A percentile compares a stretch with the other conserved stretches of the same genome.
Evolutionary conservation across 768 basidiomycete species (phyloP).

Genomic region (Naganishia kalamii): DNA sequence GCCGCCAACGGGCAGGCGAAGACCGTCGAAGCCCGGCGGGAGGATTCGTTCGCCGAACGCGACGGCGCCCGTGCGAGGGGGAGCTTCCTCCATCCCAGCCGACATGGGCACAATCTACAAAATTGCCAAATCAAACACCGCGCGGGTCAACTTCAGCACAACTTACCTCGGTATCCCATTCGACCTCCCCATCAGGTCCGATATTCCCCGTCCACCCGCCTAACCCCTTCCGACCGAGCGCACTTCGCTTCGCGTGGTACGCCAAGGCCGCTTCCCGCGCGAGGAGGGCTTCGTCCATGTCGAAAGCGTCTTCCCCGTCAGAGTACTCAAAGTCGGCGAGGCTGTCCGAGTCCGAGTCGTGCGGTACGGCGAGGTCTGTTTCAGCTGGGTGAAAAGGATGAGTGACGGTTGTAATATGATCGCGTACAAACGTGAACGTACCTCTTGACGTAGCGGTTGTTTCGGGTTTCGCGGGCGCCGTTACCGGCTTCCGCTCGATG

Average conservation of each 20-base stretch:
- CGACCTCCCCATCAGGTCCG: slow-evolving; percentile 16
- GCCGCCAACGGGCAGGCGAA: not conserved
- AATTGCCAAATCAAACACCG: not conserved
- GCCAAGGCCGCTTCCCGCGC: slow-evolving; percentile 24
- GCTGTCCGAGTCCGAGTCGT: slow-evolving; percentile 8
- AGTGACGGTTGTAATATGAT: too few relatives aligned
- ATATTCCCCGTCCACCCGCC: slow-evolving; percentile 25
- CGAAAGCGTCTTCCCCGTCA: slow-evolving; percentile 21
- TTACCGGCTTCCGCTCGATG: not conserved
- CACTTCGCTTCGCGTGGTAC: slow-evolving; percentile 23
- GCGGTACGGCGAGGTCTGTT: too few relatives aligned
- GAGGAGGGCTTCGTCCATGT: slow-evolving; percentile 23
- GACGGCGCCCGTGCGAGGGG: not conserved
- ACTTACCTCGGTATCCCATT: slow-evolving; percentile 22
- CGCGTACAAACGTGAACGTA: too few relatives aligned
- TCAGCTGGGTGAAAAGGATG: too few relatives aligned
- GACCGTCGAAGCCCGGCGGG: slow-evolving; percentile 4
- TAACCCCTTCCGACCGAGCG: slow-evolving; percentile 20
- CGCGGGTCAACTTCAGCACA: not conserved
- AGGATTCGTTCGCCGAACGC: slow-evolving; percentile 22
- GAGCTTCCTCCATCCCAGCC: slow-evolving; percentile 12
- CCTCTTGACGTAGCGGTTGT: not conserved
- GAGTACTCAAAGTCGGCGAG: slow-evolving; percentile 19
- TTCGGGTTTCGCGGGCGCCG: not conserved
- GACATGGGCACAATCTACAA: slow-evolving; percentile 9